These are phyloP conservation scores for Rhododendron kiyosumense DNA, from an alignment of 148 eudicot species.

Conservation along the genomic window DNA sequence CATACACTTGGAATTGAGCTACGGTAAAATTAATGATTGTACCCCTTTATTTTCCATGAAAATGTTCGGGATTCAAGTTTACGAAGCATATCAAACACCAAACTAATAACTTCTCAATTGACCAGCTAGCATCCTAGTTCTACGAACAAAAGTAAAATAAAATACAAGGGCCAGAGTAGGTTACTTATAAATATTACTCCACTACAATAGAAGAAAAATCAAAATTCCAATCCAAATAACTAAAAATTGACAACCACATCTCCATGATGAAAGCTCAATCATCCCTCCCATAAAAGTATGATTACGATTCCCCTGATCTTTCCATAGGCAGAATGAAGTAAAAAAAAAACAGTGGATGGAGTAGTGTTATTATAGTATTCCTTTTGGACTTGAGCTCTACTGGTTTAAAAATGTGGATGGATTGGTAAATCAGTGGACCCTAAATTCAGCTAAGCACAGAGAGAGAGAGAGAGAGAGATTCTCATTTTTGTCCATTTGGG, in stretches of 20 bases:
- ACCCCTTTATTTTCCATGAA: neutral
- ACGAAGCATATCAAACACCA: neutral
- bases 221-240: neutral
- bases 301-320: neutral
- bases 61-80: neutral
- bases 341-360: neutral
- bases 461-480: neutral
- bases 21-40: neutral
- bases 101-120: neutral
- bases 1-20: neutral
- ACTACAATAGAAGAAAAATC: neutral
- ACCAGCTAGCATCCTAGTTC: neutral
- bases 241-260: neutral
- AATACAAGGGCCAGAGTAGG: neutral
- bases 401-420: neutral
- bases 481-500: neutral
- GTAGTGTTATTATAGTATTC: neutral
- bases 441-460: conserved; percentile 7
- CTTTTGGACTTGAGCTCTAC: neutral
- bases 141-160: neutral
- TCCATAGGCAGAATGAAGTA: neutral
- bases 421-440: neutral
- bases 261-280: neutral
- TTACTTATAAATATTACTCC: neutral
- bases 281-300: neutral